A percentile compares a stretch with the other conserved stretches of the same genome.
Evolutionary conservation across 371 early-diverging fungal genomes (phyloP).

Genomic region (Paraphysoderma sedebokerense): DNA sequence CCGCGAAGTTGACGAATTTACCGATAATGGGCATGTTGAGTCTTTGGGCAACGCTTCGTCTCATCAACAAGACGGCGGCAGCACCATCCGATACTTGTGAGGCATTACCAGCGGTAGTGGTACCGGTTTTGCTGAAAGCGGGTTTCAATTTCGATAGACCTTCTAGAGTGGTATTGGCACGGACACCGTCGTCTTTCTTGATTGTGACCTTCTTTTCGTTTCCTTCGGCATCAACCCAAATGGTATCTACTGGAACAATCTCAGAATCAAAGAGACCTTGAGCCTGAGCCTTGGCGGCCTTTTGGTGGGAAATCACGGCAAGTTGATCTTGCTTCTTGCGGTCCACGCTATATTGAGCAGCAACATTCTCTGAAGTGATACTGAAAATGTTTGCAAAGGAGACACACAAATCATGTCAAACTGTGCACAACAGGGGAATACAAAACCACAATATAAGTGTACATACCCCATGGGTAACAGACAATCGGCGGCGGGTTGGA

Average conservation of each 20-base stretch:
- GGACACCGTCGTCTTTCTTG: constrained; percentile 84
- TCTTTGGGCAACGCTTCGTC: constrained; percentile 78
- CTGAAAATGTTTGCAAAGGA: too few relatives aligned
- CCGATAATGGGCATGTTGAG: constrained; percentile 72
- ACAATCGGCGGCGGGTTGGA: constrained; percentile 61
- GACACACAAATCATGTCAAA: too few relatives aligned
- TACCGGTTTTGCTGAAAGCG: constrained; percentile 71
- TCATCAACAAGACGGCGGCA: constrained; percentile 90
- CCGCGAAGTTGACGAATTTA: constrained; percentile 74
- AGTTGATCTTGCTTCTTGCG: constrained; percentile 82
- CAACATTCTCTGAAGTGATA: constrained; percentile 93
- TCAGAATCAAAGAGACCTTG: constrained; percentile 81
- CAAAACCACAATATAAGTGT: too few relatives aligned
- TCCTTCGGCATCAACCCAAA: constrained; percentile 46
- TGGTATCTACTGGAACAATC: constrained; percentile 78
- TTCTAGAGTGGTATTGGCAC: constrained; percentile 60
- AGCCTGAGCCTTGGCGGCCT: constrained; percentile 75
- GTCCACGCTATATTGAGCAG: constrained; percentile 57
- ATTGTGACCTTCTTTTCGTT: constrained; percentile 43
- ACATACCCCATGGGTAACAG: constrained; percentile 79
- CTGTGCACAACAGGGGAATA: too few relatives aligned
- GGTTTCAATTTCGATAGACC: constrained; percentile 73
- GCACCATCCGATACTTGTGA: constrained; percentile 98
- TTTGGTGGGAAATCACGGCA: constrained; percentile 57
- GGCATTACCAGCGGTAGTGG: constrained; percentile 93